Percentiles rank a stretch among this genome's conserved stretches.
Evolutionary conservation across 2,329 filamentous ascomycete genomes (phyloP).

Genomic region (Hypoxylon sp.): DNA sequence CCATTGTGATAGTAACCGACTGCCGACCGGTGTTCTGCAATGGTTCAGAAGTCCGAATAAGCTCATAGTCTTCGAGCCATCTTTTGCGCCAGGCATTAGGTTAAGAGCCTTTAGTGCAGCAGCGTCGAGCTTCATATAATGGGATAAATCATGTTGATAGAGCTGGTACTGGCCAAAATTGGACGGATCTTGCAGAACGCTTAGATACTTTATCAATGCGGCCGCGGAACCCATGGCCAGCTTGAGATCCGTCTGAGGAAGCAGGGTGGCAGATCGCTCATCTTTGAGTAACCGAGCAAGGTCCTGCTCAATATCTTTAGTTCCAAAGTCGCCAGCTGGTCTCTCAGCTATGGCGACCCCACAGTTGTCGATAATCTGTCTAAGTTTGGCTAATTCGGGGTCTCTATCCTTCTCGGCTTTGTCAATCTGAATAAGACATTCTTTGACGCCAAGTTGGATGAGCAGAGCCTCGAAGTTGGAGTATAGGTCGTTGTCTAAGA

Average conservation of each 20-base stretch:
- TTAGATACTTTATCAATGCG: constrained; percentile 93
- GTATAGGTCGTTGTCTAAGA: constrained; percentile 98
- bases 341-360: constrained; percentile 91
- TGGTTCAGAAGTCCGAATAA: constrained; percentile 94
- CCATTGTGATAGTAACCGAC: constrained; percentile 92
- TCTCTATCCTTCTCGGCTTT: constrained; percentile 87
- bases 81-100: constrained; percentile 94
- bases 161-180: constrained; percentile 98
- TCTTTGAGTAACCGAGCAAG: constrained; percentile 88
- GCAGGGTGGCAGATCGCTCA: constrained; percentile 79
- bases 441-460: constrained; percentile 95
- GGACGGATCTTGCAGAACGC: constrained; percentile 87
- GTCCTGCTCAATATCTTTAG: constrained; percentile 95
- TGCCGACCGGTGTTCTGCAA: constrained; percentile 96
- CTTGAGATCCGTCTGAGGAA: constrained; percentile 94
- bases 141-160: constrained; percentile 95
- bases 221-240: constrained; percentile 96
- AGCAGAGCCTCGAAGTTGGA: constrained; percentile 97
- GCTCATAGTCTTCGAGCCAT: constrained; percentile 98
- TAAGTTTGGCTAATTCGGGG: constrained; percentile 87
- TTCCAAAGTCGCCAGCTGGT: constrained; percentile 81
- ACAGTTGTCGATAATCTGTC: constrained; percentile 91
- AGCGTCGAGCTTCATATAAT: constrained; percentile 98
- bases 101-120: constrained; percentile 95
- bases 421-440: constrained; percentile 89